Evolutionary conservation across 139 green algal species (phyloP), one percentile per base, ranked within the genome.

Genomic region (Marvania coccoides): DNA sequence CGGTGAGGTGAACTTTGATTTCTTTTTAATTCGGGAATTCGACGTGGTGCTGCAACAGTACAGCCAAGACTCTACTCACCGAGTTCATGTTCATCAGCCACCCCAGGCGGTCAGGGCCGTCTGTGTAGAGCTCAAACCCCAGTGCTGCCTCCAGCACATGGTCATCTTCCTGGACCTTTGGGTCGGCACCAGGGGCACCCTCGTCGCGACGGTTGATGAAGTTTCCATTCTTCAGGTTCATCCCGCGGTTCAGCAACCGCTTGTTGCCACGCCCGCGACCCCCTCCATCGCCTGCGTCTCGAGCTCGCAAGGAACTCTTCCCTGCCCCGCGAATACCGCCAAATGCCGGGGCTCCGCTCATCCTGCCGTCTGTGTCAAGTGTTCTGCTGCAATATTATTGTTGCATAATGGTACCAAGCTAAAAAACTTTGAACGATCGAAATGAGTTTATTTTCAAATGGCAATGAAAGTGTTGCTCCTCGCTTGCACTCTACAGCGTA

Each of bases 71-170:
- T 15, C 15, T 1, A 67, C 83, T 57, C 48, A 94, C 89, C 58
- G 81, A 70, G 19, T 83, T 88, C 36, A 95, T 78, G 75, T 96
- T 98, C 47, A 98, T 78, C 12, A 98, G 84, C 92, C 92, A 98
- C 34, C 91, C 92, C 28, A 98, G 77, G 2, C 79, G 73, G 47
- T 87, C 77, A 4, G 83, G 67, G 0, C 85, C 88, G 8, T 86
- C 76, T 2, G 64, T 89, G 70, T 90, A 90, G 31, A 86, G 64
- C 7, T 65, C 53, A 47, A 91, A 97, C 28, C 90, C 90, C 26
- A 96, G 70, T 19, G 57, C 33, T 6, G 63, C 78, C 58, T 96
- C 88, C 47, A 91, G 61, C 0, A 36, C 61, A 38, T 92, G 87
- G 34, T 91, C 73, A 0, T 79, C 72, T 4, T 80, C 64, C 13